Base-by-base conservation (phyloP, 306 rosid genomes). In the Rosa rugosa region DNA sequence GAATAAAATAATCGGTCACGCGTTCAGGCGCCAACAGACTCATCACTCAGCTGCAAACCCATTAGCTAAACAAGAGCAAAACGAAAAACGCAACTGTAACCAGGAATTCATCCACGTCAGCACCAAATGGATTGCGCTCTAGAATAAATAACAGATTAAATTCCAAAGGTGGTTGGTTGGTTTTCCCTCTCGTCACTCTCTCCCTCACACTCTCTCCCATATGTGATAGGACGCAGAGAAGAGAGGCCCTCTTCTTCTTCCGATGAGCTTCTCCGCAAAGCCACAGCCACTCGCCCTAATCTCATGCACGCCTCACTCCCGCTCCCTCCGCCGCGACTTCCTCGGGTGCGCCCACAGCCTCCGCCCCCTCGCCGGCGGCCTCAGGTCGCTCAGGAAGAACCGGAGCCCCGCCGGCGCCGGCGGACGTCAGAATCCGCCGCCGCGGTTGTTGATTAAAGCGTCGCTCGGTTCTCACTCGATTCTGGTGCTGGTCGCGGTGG, bases 401-500 rank as follows among this genome's bases (percentile, higher is more conserved):
- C 31, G 59, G 41, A 84, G 31, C 20, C 44, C 45, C 27, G 27
- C 34, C 73, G 1, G 78, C 71, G 0, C 5, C 69, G 2, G 73
- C 77, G 5, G 42, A 13, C 53, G 13, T 44, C 80, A 78, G 34
- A 22, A 75, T 73, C 91, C 79, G 31, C 77, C 96, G 10, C 83
- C 98, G 2, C 83, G 89, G 11, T 86, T 91, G 57, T 23, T 90
- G 40, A 76, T 93, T 83, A 84, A 82, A 25, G 90, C 98, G 23
- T 83, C 97, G 22, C 74, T 93, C 34, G 81, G 45, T 23, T 83
- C 97, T 23, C 90, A 85, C 56, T 62, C 87, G 16, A 51, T 85
- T 56, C 41, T 92, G 72, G 80, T 89, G 77, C 78, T 87, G 22
- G 85, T 91, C 65, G 79, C 92, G 54, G 81, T 84, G 1, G 88